Evolutionary conservation across 2,329 filamentous ascomycete genomes (phyloP).

Genomic region (Mariannaea elegans): DNA sequence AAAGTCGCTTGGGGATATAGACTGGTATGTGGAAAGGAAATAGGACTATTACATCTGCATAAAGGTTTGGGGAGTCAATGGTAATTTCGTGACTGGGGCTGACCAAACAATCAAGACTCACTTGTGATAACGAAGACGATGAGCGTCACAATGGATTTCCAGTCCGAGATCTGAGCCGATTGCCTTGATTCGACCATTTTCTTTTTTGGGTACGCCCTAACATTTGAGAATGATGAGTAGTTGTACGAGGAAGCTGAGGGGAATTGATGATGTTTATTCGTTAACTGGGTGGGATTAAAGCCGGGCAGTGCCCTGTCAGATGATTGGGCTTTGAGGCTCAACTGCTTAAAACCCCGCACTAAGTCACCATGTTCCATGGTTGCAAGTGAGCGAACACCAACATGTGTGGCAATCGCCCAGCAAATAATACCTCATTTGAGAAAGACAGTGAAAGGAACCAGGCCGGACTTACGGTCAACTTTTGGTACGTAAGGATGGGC

Average conservation of each 20-base stretch:
- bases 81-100: too few relatives aligned
- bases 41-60: constrained; percentile 71
- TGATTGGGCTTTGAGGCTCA: not conserved
- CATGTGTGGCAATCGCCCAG: too few relatives aligned
- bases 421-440: not conserved
- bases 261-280: too few relatives aligned
- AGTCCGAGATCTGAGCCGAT: constrained; percentile 61
- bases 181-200: constrained; percentile 23
- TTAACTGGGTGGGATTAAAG: too few relatives aligned
- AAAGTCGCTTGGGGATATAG: constrained; percentile 62
- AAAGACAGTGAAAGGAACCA: not conserved
- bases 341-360: not conserved
- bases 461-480: not conserved
- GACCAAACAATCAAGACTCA: too few relatives aligned
- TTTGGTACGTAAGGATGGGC: not conserved
- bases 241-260: too few relatives aligned
- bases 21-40: constrained; percentile 74
- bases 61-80: not conserved
- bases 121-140: constrained; percentile 75
- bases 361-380: too few relatives aligned
- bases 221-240: not conserved
- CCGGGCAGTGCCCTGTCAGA: too few relatives aligned
- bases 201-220: not conserved
- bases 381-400: too few relatives aligned
- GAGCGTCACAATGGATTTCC: constrained; percentile 76